Evolutionary conservation across 495 filamentous ascomycete genomes (phyloP).

Genomic region (Trypethelium eluteriae): DNA sequence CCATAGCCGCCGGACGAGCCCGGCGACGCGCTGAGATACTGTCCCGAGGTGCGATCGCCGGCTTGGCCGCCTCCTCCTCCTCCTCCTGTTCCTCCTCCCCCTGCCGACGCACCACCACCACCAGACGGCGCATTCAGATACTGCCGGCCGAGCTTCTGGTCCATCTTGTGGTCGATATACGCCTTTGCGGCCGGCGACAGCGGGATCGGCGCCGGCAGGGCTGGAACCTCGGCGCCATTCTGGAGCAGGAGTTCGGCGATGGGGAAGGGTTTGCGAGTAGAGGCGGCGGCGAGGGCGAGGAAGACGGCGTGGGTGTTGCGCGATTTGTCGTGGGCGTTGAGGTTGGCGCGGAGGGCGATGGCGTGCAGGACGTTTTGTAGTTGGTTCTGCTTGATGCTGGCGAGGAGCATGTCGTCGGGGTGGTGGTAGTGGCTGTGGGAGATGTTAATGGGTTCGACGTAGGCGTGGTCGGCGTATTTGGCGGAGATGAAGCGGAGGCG

Average conservation of each 20-base stretch:
- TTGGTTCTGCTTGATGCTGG: conserved; percentile 89
- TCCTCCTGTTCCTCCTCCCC: conserved; percentile 8
- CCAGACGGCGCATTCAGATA: not conserved
- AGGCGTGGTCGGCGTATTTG: conserved; percentile 83
- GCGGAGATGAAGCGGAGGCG: conserved; percentile 85
- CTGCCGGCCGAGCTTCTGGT: conserved; percentile 27
- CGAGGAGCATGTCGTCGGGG: conserved; percentile 83
- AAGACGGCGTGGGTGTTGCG: conserved; percentile 81
- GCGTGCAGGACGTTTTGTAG: conserved; percentile 87
- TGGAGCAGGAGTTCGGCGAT: conserved; percentile 88
- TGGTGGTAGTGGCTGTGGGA: conserved; percentile 69
- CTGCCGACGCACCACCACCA: not conserved
- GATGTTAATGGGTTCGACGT: conserved; percentile 67
- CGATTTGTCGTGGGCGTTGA: conserved; percentile 79
- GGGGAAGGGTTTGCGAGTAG: conserved; percentile 52
- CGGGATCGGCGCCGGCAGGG: conserved; percentile 62
- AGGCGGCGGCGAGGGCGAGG: conserved; percentile 70
- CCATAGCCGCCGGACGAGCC: not conserved
- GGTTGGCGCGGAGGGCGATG: conserved; percentile 76
- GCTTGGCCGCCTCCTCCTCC: not conserved
- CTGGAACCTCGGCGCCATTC: conserved; percentile 84
- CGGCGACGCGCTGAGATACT: not conserved
- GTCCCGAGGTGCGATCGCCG: not conserved
- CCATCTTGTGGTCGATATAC: conserved; percentile 76
- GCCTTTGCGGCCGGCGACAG: conserved; percentile 66